These are phyloP conservation scores for Suhomyces panamericanus DNA, from an alignment of 1,139 yeast genomes.

Conservation along the genomic window DNA sequence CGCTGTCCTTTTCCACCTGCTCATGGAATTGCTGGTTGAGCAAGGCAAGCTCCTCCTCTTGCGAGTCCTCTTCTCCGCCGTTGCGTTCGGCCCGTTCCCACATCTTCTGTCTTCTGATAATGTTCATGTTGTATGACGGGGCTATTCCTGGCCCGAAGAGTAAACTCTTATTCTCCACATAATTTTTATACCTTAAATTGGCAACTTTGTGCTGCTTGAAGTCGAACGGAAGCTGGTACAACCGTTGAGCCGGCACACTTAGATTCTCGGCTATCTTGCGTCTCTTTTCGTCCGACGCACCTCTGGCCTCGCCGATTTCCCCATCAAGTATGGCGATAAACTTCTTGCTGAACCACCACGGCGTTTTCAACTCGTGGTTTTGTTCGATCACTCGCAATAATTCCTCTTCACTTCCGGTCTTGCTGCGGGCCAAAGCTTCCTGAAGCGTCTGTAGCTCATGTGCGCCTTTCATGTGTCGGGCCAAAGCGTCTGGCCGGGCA, in stretches of 20 bases:
- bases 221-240: constrained; percentile 34
- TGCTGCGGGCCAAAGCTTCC: constrained; percentile 19
- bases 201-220: constrained; percentile 40
- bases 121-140: constrained; percentile 10
- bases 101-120: constrained; percentile 18
- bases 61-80: constrained; percentile 9
- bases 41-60: constrained; percentile 9
- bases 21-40: constrained; percentile 10
- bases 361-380: constrained; percentile 38
- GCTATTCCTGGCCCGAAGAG: constrained; percentile 9
- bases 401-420: constrained; percentile 21
- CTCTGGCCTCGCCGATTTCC: constrained; percentile 13
- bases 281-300: constrained; percentile 10
- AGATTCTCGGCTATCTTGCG: neutral
- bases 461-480: constrained; percentile 62
- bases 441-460: constrained; percentile 51
- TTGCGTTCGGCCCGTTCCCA: constrained; percentile 12
- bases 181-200: constrained; percentile 30
- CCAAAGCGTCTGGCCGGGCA: constrained; percentile 59
- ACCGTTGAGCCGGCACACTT: constrained; percentile 6
- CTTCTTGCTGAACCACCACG: constrained; percentile 46
- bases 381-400: constrained; percentile 31
- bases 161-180: constrained; percentile 15
- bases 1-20: constrained; percentile 9
- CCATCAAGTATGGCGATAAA: constrained; percentile 25